These are phyloP conservation scores for Amanita rimosa DNA, from an alignment of 768 basidiomycete species.

Conservation along the genomic window DNA sequence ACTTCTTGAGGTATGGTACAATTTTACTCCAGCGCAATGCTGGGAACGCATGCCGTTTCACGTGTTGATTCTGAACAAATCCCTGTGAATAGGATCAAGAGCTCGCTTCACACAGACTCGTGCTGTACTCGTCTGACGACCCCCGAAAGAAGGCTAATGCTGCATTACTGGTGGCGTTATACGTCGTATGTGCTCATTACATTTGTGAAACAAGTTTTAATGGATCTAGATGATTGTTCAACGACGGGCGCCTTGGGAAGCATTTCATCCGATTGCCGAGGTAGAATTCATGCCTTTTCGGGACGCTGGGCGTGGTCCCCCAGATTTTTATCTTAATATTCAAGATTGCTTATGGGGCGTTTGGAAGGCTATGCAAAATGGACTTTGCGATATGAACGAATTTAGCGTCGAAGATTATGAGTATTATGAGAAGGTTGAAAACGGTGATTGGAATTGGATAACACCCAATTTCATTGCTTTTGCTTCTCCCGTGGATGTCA, in stretches of 20 bases:
- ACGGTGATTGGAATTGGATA: slow-evolving; percentile 94
- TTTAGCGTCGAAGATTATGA: slow-evolving; percentile 92
- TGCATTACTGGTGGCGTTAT: slow-evolving; percentile 87
- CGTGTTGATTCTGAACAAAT: slow-evolving; percentile 15
- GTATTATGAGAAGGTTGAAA: slow-evolving; percentile 90
- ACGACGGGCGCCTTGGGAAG: slow-evolving; percentile 84
- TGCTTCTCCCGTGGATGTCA: slow-evolving; percentile 78
- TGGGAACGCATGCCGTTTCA: slow-evolving; percentile 13
- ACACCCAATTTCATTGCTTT: slow-evolving; percentile 90
- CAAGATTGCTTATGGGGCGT: slow-evolving; percentile 87
- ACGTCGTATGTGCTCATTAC: slow-evolving; percentile 51
- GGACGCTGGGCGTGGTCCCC: slow-evolving; percentile 87
- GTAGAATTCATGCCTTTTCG: slow-evolving; percentile 92
- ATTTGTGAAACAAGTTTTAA: slow-evolving; percentile 5
- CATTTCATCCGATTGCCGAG: slow-evolving; percentile 88
- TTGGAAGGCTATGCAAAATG: slow-evolving; percentile 86
- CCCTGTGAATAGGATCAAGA: slow-evolving; percentile 52
- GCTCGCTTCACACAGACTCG: slow-evolving; percentile 59
- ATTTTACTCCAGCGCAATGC: slow-evolving; percentile 20
- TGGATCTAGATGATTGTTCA: slow-evolving; percentile 78
- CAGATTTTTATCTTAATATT: slow-evolving; percentile 88
- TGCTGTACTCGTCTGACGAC: slow-evolving; percentile 82
- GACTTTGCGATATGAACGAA: slow-evolving; percentile 88
- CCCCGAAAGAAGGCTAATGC: slow-evolving; percentile 88
- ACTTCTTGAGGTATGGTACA: slow-evolving; percentile 55